These are phyloP conservation scores for Linderniella brevidens DNA, from an alignment of 257 asterid species.

Conservation along the genomic window DNA sequence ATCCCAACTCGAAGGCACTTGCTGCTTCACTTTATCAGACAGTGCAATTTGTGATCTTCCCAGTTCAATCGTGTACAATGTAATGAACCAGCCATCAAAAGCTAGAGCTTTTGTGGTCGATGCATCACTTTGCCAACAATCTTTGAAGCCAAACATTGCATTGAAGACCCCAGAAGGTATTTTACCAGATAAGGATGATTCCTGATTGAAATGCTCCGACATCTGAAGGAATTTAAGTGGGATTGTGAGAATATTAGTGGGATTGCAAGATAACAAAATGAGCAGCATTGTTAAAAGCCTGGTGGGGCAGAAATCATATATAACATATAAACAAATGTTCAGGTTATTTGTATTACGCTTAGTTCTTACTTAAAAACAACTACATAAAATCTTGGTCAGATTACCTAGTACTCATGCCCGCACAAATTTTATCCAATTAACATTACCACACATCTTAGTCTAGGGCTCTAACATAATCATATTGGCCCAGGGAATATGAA, in stretches of 20 bases:
- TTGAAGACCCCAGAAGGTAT: slow-evolving; percentile 83
- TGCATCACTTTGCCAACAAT: slow-evolving; percentile 89
- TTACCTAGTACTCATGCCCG: no score
- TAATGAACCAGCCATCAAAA: slow-evolving; percentile 81
- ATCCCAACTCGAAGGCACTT: slow-evolving; percentile 80
- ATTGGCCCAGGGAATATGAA: no score
- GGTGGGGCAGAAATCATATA: no score
- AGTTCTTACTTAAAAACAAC: no score
- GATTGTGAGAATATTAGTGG: neutral
- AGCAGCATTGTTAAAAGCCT: no score
- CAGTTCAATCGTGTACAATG: slow-evolving; percentile 72
- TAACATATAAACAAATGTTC: no score
- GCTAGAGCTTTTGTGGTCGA: slow-evolving; percentile 65
- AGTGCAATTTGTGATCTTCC: slow-evolving; percentile 47
- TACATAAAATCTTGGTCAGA: neutral
- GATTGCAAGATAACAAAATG: no score
- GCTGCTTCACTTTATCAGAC: slow-evolving; percentile 51
- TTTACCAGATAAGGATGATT: slow-evolving; percentile 61
- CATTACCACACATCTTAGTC: no score
- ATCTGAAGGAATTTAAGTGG: slow-evolving; percentile 28
- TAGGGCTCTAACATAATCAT: no score
- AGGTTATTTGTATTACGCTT: no score
- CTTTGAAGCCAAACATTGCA: slow-evolving; percentile 71
- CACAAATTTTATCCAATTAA: no score
- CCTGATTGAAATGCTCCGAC: slow-evolving; percentile 80